Evolutionary conservation across 2,329 filamentous ascomycete species (phyloP), one percentile per base, ranked within the genome.

Genomic region (Sclerotinia spermophila): DNA sequence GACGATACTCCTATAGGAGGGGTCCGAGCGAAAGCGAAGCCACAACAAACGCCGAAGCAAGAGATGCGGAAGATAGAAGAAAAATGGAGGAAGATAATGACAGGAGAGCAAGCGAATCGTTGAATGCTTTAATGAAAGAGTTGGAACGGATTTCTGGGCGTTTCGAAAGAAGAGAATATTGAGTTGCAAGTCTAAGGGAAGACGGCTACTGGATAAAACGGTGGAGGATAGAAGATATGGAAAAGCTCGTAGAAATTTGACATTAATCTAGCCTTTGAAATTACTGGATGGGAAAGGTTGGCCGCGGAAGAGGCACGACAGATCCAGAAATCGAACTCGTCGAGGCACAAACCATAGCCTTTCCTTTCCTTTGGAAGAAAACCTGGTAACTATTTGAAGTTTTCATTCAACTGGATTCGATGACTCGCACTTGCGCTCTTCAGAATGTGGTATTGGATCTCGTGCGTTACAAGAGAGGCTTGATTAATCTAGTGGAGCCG

Each of bases 61-160:
- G 42, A 66, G 62, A 66, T 15, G 45, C n/a, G 19, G 45, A 42
- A 53, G 17, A 40, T 5, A 65, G 24, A 8, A 51, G 24, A 33
- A 51, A 40, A 13, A 11, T 27, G 15, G 61, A 65, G 10, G 61
- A 65, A 24, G 33, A 53, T 7, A 42, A 66, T 53, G n/a, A 33
- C 17, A 66, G 17, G 38, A 66, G 19, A 40, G 62, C 62, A 42
- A 53, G 45, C 11, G 62, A 55, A 53, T 66, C 62, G 5, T 53
- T 66, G 15, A 17, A 66, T 53, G 35, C 45, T 53, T 45, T 66
- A 17, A 42, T 66, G 62, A 53, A 42, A 66, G 62, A 66, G 35
- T 42, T 66, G 62, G 62, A 66, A n/a, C 7, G 17, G 30, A 66
- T 66, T 40, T 66, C 45, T 13, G 45, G 35, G 5, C 62, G 62